Conservation (phyloP, 345 rosid genomes). For the Psidium friedrichsthalianum region DNA sequence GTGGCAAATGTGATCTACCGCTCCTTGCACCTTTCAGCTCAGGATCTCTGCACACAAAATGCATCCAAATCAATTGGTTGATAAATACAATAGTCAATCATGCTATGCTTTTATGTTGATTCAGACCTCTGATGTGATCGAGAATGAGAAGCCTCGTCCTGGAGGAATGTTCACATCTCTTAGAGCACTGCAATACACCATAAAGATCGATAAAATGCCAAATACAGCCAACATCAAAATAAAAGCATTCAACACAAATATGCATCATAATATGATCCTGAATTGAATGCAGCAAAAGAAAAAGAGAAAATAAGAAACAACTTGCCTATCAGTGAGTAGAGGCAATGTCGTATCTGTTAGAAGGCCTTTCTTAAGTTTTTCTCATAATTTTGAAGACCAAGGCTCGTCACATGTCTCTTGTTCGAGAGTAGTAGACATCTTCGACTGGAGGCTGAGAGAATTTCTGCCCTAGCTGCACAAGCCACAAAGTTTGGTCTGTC, state of each 20-base stretch:
- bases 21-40: constrained; percentile 41
- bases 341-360: constrained; percentile 79
- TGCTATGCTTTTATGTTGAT: background rate
- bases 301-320: background rate
- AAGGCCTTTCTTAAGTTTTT: constrained; percentile 82
- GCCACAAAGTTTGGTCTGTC: background rate
- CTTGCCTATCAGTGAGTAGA: constrained; percentile 81
- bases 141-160: constrained; percentile 89
- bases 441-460: constrained; percentile 57
- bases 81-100: background rate
- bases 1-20: constrained; percentile 12
- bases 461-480: constrained; percentile 60
- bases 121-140: constrained; percentile 78
- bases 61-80: background rate
- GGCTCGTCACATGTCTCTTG: constrained; percentile 50
- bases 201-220: background rate
- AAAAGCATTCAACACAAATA: background rate
- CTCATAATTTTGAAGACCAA: constrained; percentile 82
- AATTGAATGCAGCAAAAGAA: background rate
- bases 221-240: background rate
- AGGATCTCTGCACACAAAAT: constrained; percentile 43
- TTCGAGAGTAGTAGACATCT: constrained; percentile 46
- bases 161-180: constrained; percentile 91
- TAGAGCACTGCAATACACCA: constrained; percentile 53
- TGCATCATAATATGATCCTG: background rate